phyloP scores from a whole-genome alignment of 179 eudicot species.

The Spergularia azorica region DNA sequence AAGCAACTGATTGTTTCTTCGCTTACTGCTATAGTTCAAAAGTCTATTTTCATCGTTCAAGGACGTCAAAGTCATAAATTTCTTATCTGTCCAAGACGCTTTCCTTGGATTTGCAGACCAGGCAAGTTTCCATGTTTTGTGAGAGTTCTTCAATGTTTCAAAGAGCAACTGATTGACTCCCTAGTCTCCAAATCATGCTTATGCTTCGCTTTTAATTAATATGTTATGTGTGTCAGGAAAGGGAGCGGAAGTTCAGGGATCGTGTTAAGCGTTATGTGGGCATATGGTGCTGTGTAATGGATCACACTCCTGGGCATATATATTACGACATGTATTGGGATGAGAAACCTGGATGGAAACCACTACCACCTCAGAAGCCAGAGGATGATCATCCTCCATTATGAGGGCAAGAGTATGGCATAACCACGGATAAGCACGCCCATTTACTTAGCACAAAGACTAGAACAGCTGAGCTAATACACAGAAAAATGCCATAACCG shows the following conservation, averaged over 20 bases:
- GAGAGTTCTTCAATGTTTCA: neutral
- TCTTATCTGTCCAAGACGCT: conserved; percentile 84
- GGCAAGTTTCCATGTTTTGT: conserved; percentile 39
- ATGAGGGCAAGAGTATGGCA: conserved; percentile 18
- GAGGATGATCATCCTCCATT: conserved; percentile 87
- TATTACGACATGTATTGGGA: conserved; percentile 98
- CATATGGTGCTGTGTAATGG: conserved; percentile 88
- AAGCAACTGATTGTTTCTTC: conserved; percentile 7
- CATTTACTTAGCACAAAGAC: neutral
- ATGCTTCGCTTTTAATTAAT: neutral
- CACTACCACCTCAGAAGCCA: conserved; percentile 70
- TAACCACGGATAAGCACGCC: neutral
- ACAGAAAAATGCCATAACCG: neutral
- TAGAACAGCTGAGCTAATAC: neutral
- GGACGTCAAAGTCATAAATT: conserved; percentile 78
- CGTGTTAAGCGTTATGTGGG: conserved; percentile 82
- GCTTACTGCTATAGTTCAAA: conserved; percentile 47
- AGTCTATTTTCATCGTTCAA: conserved; percentile 56
- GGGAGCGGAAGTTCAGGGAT: conserved; percentile 68
- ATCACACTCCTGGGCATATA: conserved; percentile 80
- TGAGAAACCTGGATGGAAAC: conserved; percentile 93
- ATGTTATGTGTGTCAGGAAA: conserved; percentile 39
- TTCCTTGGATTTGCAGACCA: conserved; percentile 75
- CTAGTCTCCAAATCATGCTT: neutral
- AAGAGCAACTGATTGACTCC: neutral